These are phyloP conservation scores for Pythium apleroticum DNA, from an alignment of 352 stramenopile genomes.

Conservation along the genomic window DNA sequence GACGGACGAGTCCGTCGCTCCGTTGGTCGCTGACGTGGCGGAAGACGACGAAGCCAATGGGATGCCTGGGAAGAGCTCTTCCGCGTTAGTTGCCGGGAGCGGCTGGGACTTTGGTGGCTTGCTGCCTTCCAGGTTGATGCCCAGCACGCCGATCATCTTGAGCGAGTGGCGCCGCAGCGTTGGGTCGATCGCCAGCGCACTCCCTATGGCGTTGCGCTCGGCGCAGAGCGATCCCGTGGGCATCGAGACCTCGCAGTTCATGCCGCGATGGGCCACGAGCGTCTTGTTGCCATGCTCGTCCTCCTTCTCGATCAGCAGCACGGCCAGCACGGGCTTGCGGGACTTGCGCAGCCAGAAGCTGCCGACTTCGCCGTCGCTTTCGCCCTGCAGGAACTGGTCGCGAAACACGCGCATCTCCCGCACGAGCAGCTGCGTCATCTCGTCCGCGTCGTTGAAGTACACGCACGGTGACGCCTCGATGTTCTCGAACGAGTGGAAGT, in stretches of 20 bases:
- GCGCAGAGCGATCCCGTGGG: slow-evolving; percentile 95
- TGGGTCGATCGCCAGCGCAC: slow-evolving; percentile 93
- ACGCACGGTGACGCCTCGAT: slow-evolving; percentile 96
- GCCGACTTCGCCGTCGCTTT: slow-evolving; percentile 86
- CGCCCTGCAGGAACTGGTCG: slow-evolving; percentile 77
- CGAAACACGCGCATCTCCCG: slow-evolving; percentile 91
- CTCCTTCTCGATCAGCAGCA: slow-evolving; percentile 94
- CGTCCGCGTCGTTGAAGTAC: slow-evolving; percentile 71
- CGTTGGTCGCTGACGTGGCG: slow-evolving; percentile 13
- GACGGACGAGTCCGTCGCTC: neutral
- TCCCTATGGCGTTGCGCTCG: slow-evolving; percentile 98
- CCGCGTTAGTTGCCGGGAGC: slow-evolving; percentile 12
- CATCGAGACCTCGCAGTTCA: slow-evolving; percentile 99
- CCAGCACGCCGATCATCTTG: slow-evolving; percentile 95
- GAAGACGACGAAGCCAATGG: no score
- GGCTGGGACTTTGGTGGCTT: slow-evolving; percentile 9
- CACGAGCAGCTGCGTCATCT: slow-evolving; percentile 86
- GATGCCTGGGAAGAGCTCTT: slow-evolving; percentile 13
- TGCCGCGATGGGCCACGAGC: slow-evolving; percentile 92
- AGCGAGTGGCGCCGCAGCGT: slow-evolving; percentile 91
- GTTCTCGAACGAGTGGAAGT: slow-evolving; percentile 96
- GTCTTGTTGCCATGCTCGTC: slow-evolving; percentile 44
- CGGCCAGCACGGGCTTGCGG: slow-evolving; percentile 96
- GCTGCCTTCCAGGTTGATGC: slow-evolving; percentile 59
- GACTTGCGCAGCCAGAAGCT: slow-evolving; percentile 99